Percentiles rank a stretch among this genome's conserved stretches.
Evolutionary conservation across 2,329 filamentous ascomycete genomes (phyloP).

Genomic region (Colletotrichum tropicicola): DNA sequence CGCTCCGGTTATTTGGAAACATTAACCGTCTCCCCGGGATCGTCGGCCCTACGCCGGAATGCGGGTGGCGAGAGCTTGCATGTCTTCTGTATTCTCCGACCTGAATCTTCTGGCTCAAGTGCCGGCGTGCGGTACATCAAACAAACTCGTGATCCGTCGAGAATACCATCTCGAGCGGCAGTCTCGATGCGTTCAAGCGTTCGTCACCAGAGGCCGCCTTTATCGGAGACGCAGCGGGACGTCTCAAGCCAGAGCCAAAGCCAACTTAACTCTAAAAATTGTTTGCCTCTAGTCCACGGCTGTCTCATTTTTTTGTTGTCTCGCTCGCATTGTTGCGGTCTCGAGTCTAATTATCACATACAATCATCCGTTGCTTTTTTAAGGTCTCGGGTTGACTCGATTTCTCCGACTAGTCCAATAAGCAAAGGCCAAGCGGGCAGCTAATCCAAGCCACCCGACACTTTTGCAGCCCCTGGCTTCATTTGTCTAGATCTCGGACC

Average conservation of each 20-base stretch:
- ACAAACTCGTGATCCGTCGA: not conserved
- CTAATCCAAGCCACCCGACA: constrained; percentile 12
- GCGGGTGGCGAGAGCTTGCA: not conserved
- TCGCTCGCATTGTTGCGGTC: not conserved
- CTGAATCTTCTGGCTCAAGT: not conserved
- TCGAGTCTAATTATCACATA: constrained; percentile 5
- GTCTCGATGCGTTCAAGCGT: not conserved
- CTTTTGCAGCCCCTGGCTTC: constrained; percentile 3
- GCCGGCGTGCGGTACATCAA: not conserved
- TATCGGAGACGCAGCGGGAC: not conserved
- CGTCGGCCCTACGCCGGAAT: not conserved
- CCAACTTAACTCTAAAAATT: not conserved
- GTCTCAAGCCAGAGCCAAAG: not conserved
- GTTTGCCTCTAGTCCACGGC: not conserved
- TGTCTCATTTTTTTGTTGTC: not conserved
- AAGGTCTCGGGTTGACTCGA: not conserved
- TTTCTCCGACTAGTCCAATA: not conserved
- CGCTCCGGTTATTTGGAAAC: not conserved
- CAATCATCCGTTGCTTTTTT: not conserved
- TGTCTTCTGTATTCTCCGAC: not conserved
- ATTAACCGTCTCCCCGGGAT: not conserved
- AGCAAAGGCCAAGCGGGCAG: not conserved
- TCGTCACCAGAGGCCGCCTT: not conserved
- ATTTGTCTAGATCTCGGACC: not conserved
- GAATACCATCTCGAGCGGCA: not conserved